phyloP scores from a whole-genome alignment of 1,284 basidiomycete genomes.

The Cryptococcus jaspeensis region DNA sequence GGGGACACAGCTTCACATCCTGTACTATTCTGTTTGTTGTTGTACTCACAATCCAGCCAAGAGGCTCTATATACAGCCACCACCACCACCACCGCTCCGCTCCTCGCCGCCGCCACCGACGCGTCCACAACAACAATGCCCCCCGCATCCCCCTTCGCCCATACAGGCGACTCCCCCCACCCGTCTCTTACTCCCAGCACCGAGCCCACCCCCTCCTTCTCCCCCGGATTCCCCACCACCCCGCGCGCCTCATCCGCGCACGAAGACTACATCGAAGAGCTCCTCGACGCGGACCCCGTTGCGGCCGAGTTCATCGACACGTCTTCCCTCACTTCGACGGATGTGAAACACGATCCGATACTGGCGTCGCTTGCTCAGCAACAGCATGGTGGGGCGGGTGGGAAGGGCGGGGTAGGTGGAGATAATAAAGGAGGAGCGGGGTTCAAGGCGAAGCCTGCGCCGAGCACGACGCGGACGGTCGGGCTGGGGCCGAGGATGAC shows the following conservation, averaged over 20 bases:
- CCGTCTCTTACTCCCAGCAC: neutral
- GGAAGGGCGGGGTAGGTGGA: too few relatives aligned
- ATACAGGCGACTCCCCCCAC: neutral
- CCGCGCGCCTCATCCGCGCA: neutral
- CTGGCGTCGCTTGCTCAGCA: constrained; percentile 16
- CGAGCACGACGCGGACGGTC: constrained; percentile 13
- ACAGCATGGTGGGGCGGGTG: neutral
- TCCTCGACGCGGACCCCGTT: neutral
- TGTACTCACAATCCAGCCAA: too few relatives aligned
- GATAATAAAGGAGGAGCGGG: too few relatives aligned
- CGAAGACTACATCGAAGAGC: constrained; percentile 3
- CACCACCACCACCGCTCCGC: too few relatives aligned
- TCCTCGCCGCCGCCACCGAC: neutral
- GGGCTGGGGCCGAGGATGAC: constrained; percentile 35
- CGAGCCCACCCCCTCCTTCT: neutral
- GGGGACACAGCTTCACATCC: too few relatives aligned
- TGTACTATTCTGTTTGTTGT: too few relatives aligned
- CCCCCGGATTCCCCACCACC: neutral
- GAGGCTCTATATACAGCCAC: too few relatives aligned
- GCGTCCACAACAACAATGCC: neutral
- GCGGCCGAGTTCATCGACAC: neutral
- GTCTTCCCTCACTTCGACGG: constrained; percentile 12
- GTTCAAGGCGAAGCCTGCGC: constrained; percentile 36
- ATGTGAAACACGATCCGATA: constrained; percentile 25
- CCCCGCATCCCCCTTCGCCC: neutral